phyloP scores from a whole-genome alignment of 2,329 filamentous ascomycete species.

The Aspergillus calidoustus region DNA sequence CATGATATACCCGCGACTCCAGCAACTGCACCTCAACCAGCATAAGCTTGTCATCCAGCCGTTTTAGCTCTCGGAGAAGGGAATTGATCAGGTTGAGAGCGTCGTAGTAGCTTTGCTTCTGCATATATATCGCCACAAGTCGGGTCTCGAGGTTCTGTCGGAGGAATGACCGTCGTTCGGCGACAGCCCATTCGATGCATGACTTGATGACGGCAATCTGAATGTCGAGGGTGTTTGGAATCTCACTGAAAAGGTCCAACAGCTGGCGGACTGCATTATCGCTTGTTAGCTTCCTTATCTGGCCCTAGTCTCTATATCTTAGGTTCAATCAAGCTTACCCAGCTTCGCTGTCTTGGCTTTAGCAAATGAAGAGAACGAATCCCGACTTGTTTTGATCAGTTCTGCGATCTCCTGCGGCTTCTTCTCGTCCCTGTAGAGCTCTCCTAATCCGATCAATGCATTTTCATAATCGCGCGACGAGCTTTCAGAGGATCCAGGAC shows the following conservation, averaged over 20 bases:
- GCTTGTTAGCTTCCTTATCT: background rate
- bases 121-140: constrained; percentile 91
- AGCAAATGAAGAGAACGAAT: constrained; percentile 91
- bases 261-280: constrained; percentile 79
- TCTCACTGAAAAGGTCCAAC: constrained; percentile 90
- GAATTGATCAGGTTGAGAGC: constrained; percentile 95
- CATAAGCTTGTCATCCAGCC: constrained; percentile 96
- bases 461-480: constrained; percentile 90
- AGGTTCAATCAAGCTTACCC: constrained; percentile 61
- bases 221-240: constrained; percentile 91
- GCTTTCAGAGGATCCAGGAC: constrained; percentile 81
- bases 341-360: constrained; percentile 99
- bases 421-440: constrained; percentile 84
- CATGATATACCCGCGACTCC: constrained; percentile 96
- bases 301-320: background rate
- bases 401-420: constrained; percentile 84
- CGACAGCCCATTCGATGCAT: constrained; percentile 98
- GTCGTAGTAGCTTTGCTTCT: constrained; percentile 97
- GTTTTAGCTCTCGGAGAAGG: constrained; percentile 94
- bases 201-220: constrained; percentile 96
- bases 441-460: constrained; percentile 84
- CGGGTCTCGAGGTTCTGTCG: constrained; percentile 98
- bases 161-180: constrained; percentile 91
- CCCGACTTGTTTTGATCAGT: constrained; percentile 86
- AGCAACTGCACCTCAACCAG: constrained; percentile 97